These are phyloP conservation scores for Guadua angustifolia DNA, from an alignment of 176 grass and related monocot species.

Conservation along the genomic window DNA sequence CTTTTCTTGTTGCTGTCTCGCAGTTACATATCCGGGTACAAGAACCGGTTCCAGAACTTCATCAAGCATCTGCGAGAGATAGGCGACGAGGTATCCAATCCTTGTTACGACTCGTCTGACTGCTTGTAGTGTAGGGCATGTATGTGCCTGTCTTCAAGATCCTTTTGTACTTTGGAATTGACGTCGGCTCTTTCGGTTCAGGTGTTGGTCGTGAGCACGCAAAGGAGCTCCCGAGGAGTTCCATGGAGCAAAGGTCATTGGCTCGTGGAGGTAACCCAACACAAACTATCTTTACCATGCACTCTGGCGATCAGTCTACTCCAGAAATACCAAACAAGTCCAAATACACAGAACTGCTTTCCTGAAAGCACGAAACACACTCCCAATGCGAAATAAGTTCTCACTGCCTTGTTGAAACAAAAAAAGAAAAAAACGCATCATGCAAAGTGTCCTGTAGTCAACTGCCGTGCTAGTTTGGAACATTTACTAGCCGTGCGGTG, in stretches of 20 bases:
- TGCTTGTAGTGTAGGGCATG: slow-evolving; percentile 10
- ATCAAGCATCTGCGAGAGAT: slow-evolving; percentile 96
- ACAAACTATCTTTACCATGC: neutral
- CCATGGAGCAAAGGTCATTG: slow-evolving; percentile 89
- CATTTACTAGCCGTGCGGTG: neutral
- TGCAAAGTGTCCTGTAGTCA: slow-evolving; percentile 6
- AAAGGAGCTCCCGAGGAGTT: slow-evolving; percentile 93
- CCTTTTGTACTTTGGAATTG: slow-evolving; percentile 26
- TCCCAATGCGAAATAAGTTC: neutral
- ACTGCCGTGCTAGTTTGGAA: slow-evolving; percentile 3
- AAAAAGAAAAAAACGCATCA: neutral
- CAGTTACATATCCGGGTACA: slow-evolving; percentile 93
- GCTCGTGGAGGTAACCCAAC: slow-evolving; percentile 84
- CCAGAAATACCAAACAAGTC: neutral
- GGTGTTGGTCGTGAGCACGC: slow-evolving; percentile 90
- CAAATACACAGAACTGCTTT: slow-evolving; percentile 5
- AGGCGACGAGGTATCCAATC: slow-evolving; percentile 76
- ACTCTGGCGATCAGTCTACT: neutral
- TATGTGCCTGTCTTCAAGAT: slow-evolving; percentile 7
- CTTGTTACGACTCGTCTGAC: neutral
- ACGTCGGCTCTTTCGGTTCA: slow-evolving; percentile 35
- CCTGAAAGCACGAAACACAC: neutral
- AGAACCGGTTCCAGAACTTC: slow-evolving; percentile 98
- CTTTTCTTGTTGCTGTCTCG: slow-evolving; percentile 19
- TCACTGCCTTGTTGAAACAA: neutral